These are phyloP conservation scores for Talaromyces sp. DNA, from an alignment of 2,329 filamentous ascomycete genomes.

Conservation along the genomic window DNA sequence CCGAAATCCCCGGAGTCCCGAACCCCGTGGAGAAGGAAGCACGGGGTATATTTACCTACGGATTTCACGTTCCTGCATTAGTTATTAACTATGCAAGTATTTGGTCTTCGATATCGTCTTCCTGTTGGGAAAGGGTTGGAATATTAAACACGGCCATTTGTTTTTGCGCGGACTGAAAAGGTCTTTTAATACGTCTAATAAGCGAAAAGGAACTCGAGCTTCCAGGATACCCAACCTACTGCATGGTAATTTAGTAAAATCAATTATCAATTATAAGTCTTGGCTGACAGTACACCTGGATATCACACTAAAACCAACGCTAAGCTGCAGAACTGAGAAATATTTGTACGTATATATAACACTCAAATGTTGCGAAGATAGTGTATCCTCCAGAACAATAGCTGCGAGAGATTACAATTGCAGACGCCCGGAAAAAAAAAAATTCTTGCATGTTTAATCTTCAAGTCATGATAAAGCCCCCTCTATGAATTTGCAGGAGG, in stretches of 20 bases:
- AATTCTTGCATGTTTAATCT: not conserved
- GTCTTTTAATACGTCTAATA: too few species aligned
- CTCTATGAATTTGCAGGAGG: conserved; percentile 7
- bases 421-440: not conserved
- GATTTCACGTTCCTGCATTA: too few species aligned
- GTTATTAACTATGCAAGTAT: too few species aligned
- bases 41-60: too few species aligned
- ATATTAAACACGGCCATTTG: too few species aligned
- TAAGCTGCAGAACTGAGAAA: not conserved
- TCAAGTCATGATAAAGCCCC: not conserved
- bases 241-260: not conserved
- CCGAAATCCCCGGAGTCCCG: too few species aligned
- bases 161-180: too few species aligned
- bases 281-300: not conserved
- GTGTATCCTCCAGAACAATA: not conserved
- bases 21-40: too few species aligned
- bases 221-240: too few species aligned
- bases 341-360: not conserved
- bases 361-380: not conserved
- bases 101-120: too few species aligned
- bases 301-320: not conserved
- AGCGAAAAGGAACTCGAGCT: too few species aligned
- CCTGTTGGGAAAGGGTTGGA: too few species aligned
- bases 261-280: not conserved
- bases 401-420: not conserved